These are phyloP conservation scores for Suillus luteus DNA, from an alignment of 768 basidiomycete species.

Conservation along the genomic window DNA sequence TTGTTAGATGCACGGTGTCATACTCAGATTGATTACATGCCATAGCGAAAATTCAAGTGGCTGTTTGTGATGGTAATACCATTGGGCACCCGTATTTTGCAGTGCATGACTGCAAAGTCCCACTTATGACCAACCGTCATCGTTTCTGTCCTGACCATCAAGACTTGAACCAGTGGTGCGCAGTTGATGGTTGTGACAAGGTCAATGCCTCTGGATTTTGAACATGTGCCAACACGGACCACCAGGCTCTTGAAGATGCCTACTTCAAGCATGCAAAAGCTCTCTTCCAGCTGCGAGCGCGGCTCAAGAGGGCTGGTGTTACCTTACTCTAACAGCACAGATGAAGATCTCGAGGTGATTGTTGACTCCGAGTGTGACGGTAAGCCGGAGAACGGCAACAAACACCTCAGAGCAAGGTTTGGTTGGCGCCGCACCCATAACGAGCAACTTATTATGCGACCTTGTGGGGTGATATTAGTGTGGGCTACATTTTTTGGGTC, in stretches of 20 bases:
- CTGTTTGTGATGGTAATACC: slow-evolving; percentile 23
- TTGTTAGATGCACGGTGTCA: background rate
- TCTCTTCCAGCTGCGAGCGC: slow-evolving; percentile 27
- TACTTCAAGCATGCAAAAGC: slow-evolving; percentile 25
- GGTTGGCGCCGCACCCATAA: slow-evolving; percentile 28
- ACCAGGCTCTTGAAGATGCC: slow-evolving; percentile 24
- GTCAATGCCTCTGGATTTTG: slow-evolving; percentile 14
- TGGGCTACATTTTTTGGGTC: slow-evolving; percentile 30
- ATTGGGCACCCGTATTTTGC: slow-evolving; percentile 35
- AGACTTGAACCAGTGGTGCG: slow-evolving; percentile 17
- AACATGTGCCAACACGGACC: slow-evolving; percentile 26
- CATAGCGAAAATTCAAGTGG: slow-evolving; percentile 12
- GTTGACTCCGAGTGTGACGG: slow-evolving; percentile 10
- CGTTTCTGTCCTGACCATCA: slow-evolving; percentile 30
- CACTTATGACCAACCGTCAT: slow-evolving; percentile 18
- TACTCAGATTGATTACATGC: slow-evolving; percentile 4
- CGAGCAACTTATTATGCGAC: slow-evolving; percentile 28
- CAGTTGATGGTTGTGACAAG: slow-evolving; percentile 22
- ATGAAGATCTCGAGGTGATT: background rate
- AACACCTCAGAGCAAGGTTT: slow-evolving; percentile 22
- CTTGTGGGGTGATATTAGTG: slow-evolving; percentile 30
- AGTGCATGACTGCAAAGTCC: slow-evolving; percentile 28
- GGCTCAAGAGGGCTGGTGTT: slow-evolving; percentile 13
- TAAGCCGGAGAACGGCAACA: slow-evolving; percentile 18
- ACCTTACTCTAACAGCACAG: slow-evolving; percentile 3